Base-by-base conservation (phyloP, 225 moss, liverwort and hornwort species). In the Lunularia cruciata region DNA sequence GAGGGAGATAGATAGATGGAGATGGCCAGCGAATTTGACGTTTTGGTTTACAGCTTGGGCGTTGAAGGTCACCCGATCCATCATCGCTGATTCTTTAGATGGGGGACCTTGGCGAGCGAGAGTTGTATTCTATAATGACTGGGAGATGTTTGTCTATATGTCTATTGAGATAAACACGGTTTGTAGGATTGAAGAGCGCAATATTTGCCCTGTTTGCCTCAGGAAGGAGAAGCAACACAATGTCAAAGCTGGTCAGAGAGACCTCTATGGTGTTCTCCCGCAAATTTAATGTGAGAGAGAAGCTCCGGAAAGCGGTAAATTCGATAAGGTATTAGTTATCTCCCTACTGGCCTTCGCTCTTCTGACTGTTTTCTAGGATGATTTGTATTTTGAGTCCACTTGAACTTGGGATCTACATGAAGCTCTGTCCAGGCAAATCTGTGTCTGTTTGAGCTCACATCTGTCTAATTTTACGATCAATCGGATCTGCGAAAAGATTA, bases 211-310 rank as follows among this genome's bases (percentile, higher is more conserved):
- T 42, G 63, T 63, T 63, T 63, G 43, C 39, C 35, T 26, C 63
- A 63, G 63, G 43, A 43, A 63, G 45, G 43, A 45, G 36, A 7
- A 63, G 45, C 11, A 63, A 43, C 63, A 15, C 63, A 13, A 63
- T 63, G 63, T 45, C 63, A 43, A 43, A 46, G 26, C 22, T 28
- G 46, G 30, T 28, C 45, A 37, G 15, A 63, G 63, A 42, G 28
- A 20, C 20, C 26, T 7, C 27, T 1, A 63, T 28, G 35, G 34
- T 59, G 2, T 3, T 12, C 34, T 59, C 58, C 5, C 18, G 26
- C 43, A 63, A 63, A 18, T 63, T 46, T 45, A 43, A 45, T 45
- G 12, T 63, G 23, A 63, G 8, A 43, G 43, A 27, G 23, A 43
- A 28, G 43, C 28, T 63, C 16, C 43, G 42, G 43, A 45, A 28